Evolutionary conservation across 164 flowering plant genomes (phyloP), one percentile per base, ranked within the genome.

Genomic region (Malania oleifera): DNA sequence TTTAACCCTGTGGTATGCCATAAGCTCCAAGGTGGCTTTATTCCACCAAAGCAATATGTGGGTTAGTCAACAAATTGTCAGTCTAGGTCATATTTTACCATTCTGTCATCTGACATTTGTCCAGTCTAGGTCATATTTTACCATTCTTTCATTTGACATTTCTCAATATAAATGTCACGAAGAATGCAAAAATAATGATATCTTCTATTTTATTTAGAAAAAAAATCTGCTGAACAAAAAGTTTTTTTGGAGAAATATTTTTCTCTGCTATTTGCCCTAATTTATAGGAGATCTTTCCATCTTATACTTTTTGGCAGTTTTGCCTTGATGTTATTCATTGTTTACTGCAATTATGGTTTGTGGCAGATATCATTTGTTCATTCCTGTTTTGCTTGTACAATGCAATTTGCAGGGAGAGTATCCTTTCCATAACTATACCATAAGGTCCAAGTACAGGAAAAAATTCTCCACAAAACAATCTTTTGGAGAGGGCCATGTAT

Each of bases 401-500:
- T 64, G 48, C 11, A 31, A 18, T 39, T 67, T 69, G 47, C 75
- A 92, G 98, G 98, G 98, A 35, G 87, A 77, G 24, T 87, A 84
- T 72, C 89, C 98, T 61, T 92, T 89, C 52, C 98, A 92, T 64
- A 92, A 89, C 47, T 92, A 87, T 58, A 92, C 98, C 15, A 59
- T 77, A 40, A 69, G 98, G 18, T 62, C 96, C 53, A 87, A 81
- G 66, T 92, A 92, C 67, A 81, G 98, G 69, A 81, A 49, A 72
- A 57, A 54, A 24, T 31, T 44, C 54, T 56, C 62, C 59, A 28
- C 46, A 38, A 75, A 69, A 66, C 43, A 43, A 54, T 48, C 64
- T 31, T 46, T 37, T 11, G 54, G 26, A 47, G 67, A 47, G 35
- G 56, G 55, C 3, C 54, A 12, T 26, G 28, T 35, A 6, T 59